Evolutionary conservation across 305 asterid genomes (phyloP).

Genomic region (Coffea humblotiana): DNA sequence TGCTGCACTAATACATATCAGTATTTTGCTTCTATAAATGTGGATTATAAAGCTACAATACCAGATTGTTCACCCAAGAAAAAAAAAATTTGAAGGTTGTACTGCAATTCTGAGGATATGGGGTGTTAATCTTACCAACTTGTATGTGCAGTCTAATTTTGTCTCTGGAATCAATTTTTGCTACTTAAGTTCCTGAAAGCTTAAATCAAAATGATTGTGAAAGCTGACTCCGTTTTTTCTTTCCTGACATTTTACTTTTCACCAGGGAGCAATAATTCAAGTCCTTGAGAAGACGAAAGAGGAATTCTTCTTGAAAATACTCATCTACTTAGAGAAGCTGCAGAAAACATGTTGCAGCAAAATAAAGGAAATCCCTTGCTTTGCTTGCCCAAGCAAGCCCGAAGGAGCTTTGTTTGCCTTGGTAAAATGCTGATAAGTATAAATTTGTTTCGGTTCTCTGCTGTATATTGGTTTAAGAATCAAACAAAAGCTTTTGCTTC

Average conservation of each 20-base stretch:
- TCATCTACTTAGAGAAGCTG: slow-evolving; percentile 47
- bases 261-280: slow-evolving; percentile 71
- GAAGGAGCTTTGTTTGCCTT: slow-evolving; percentile 83
- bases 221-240: background rate
- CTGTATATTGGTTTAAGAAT: slow-evolving; percentile 11
- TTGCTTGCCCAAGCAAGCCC: slow-evolving; percentile 81
- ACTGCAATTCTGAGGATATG: background rate
- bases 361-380: slow-evolving; percentile 60
- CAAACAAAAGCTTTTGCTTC: slow-evolving; percentile 3
- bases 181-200: background rate
- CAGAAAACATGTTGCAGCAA: slow-evolving; percentile 47
- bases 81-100: background rate
- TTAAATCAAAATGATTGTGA: background rate
- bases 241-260: background rate
- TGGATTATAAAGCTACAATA: background rate
- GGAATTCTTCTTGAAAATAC: slow-evolving; percentile 51
- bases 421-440: slow-evolving; percentile 42
- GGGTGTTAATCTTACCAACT: background rate
- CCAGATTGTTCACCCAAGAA: background rate
- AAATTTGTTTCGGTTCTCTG: background rate
- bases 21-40: background rate
- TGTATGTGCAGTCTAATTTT: background rate
- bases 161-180: background rate
- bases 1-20: background rate
- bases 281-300: slow-evolving; percentile 59